Conservation (phyloP, 306 rosid species). For the Pyrus betulifolia region DNA sequence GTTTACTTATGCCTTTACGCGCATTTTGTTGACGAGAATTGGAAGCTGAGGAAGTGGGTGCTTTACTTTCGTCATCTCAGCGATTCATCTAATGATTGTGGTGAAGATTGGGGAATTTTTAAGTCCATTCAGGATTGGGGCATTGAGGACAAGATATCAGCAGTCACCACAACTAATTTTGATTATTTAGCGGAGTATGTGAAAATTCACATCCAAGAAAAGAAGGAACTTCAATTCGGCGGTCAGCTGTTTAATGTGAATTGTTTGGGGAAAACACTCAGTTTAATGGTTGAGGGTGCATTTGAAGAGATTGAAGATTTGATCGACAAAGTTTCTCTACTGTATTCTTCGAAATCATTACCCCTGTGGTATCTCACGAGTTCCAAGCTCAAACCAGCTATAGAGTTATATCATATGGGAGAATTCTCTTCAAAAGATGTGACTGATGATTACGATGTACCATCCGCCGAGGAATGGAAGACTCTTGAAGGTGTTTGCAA, state of each 20-base stretch:
- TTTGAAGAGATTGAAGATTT: neutral
- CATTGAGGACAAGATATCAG: constrained; percentile 1
- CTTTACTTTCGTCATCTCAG: neutral
- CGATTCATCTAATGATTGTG: neutral
- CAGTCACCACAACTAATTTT: neutral
- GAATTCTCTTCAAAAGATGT: constrained; percentile 4
- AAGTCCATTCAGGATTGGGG: neutral
- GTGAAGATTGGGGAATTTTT: neutral
- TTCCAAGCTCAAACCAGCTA: neutral
- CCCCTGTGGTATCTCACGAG: constrained; percentile 1
- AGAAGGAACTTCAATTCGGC: neutral
- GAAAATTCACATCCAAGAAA: neutral
- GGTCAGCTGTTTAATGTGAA: neutral
- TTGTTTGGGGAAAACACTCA: constrained; percentile 2
- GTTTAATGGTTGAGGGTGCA: neutral
- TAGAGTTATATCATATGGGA: constrained; percentile 2
- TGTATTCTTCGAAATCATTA: neutral
- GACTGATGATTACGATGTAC: neutral
- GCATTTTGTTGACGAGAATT: constrained; percentile 6
- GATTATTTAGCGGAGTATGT: neutral
- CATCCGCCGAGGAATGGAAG: constrained; percentile 2
- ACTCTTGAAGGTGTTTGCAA: constrained; percentile 2
- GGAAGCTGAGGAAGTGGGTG: constrained; percentile 13
- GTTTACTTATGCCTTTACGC: neutral
- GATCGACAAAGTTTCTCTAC: neutral